A percentile compares a stretch with the other conserved stretches of the same genome.
These are phyloP conservation scores for Trichosanthes cucumerina DNA, from an alignment of 306 rosid species.

Conservation along the genomic window DNA sequence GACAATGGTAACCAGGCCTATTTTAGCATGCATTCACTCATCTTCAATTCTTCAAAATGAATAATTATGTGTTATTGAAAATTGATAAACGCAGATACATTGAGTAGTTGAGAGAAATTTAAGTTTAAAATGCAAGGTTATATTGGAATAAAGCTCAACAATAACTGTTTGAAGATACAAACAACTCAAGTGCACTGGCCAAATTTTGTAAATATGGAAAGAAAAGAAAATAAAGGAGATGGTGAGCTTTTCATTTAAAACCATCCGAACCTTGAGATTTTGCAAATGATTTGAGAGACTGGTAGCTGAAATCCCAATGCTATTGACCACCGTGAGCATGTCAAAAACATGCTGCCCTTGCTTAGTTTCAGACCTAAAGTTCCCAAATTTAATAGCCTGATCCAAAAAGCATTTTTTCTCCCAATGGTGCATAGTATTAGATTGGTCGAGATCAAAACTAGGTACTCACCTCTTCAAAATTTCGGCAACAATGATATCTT, in stretches of 20 bases:
- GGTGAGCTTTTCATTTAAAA: slow-evolving; percentile 1
- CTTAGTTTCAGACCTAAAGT: slow-evolving; percentile 76
- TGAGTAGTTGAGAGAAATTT: not conserved
- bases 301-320: slow-evolving; percentile 51
- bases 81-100: not conserved
- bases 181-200: not conserved
- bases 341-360: slow-evolving; percentile 72
- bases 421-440: slow-evolving; percentile 4
- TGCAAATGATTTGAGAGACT: slow-evolving; percentile 53
- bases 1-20: not conserved
- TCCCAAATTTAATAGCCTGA: slow-evolving; percentile 8
- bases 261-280: slow-evolving; percentile 56
- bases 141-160: not conserved
- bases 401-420: slow-evolving; percentile 11
- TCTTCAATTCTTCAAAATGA: not conserved
- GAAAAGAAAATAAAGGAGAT: not conserved
- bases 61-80: not conserved
- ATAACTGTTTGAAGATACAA: not conserved
- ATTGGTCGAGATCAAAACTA: slow-evolving; percentile 16
- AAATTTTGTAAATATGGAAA: not conserved
- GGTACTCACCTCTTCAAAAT: slow-evolving; percentile 56
- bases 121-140: not conserved
- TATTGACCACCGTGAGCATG: slow-evolving; percentile 62
- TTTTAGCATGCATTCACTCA: not conserved
- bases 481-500: slow-evolving; percentile 48